Conservation (phyloP, 2,329 filamentous ascomycete genomes). For the Phoma sp. region DNA sequence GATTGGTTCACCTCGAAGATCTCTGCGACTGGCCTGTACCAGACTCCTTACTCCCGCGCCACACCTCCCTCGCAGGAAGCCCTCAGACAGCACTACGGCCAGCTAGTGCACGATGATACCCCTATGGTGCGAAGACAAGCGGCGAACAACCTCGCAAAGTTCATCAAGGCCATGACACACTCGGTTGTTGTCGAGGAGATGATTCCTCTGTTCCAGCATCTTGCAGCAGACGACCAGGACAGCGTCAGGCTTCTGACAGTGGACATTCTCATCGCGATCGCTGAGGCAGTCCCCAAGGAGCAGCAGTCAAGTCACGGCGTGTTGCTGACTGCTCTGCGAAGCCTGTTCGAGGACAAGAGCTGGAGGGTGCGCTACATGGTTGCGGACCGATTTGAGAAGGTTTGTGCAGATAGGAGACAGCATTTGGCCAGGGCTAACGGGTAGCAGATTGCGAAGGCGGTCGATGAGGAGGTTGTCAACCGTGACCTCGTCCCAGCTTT, state of each 20-base stretch:
- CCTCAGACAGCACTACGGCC: constrained; percentile 88
- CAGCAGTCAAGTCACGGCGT: constrained; percentile 97
- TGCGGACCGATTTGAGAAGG: constrained; percentile 97
- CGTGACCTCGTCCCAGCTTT: constrained; percentile 95
- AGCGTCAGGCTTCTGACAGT: constrained; percentile 95
- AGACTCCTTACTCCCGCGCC: constrained; percentile 90
- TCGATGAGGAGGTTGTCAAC: constrained; percentile 94
- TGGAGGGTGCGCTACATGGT: constrained; percentile 99
- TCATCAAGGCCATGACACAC: constrained; percentile 95
- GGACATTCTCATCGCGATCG: constrained; percentile 93
- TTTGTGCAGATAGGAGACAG: constrained; percentile 43
- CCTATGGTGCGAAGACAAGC: constrained; percentile 98
- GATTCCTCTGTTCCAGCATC: constrained; percentile 97
- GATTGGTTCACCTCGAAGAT: constrained; percentile 99
- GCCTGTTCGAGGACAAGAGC: constrained; percentile 97
- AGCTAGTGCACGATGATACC: constrained; percentile 96
- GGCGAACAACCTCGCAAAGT: constrained; percentile 94
- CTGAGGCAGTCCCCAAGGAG: constrained; percentile 96
- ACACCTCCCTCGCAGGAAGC: constrained; percentile 86
- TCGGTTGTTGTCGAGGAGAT: constrained; percentile 95
- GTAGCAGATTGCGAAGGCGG: constrained; percentile 89
- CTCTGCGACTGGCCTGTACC: constrained; percentile 94
- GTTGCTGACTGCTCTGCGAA: constrained; percentile 85
- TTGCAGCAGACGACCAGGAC: constrained; percentile 95
- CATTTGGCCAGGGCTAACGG: constrained; percentile 31